These are phyloP conservation scores for Aphanomyces cochlioides DNA, from an alignment of 352 stramenopile genomes.

Conservation along the genomic window DNA sequence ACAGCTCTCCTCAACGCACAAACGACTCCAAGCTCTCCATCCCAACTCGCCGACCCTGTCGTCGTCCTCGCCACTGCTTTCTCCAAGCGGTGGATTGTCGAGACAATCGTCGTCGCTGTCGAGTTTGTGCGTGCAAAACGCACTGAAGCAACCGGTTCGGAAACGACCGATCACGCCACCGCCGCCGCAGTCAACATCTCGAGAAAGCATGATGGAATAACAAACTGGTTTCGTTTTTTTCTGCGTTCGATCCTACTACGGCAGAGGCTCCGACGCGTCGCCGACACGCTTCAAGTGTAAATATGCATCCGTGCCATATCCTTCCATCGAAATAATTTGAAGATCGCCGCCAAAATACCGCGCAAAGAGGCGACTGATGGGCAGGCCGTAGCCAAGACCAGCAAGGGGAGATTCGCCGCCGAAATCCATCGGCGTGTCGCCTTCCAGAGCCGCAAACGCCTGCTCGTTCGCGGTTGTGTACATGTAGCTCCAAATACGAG, in stretches of 20 bases:
- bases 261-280: conserved; percentile 83
- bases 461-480: conserved; percentile 98
- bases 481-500: conserved; percentile 99
- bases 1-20: neutral
- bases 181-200: neutral
- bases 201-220: neutral
- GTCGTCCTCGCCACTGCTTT: neutral
- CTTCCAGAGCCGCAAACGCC: conserved; percentile 87
- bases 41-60: neutral
- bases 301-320: conserved; percentile 98
- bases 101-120: conserved; percentile 6
- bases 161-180: neutral
- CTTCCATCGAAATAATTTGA: conserved; percentile 99
- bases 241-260: conserved; percentile 33
- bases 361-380: conserved; percentile 95
- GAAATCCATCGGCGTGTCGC: conserved; percentile 71
- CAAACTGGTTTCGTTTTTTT: too few species aligned
- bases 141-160: neutral
- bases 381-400: conserved; percentile 96
- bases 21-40: conserved; percentile 2
- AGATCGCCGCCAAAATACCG: conserved; percentile 99
- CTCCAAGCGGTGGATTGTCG: neutral
- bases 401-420: conserved; percentile 88
- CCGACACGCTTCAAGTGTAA: conserved; percentile 91
- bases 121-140: conserved; percentile 19